Conservation (phyloP, 768 basidiomycete genomes). For the Suillus tomentosus region DNA sequence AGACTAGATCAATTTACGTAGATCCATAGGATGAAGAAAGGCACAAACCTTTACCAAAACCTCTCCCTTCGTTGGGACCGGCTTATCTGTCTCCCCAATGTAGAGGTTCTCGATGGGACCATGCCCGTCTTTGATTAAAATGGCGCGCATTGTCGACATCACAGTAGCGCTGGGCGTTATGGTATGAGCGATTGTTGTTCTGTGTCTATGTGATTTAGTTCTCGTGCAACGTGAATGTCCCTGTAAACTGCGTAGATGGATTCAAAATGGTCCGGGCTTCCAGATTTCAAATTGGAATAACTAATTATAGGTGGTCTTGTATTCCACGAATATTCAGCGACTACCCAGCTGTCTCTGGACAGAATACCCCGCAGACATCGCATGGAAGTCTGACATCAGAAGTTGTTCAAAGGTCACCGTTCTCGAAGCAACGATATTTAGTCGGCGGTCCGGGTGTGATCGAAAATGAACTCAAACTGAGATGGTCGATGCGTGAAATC, state of each 20-base stretch:
- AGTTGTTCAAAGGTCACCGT: background rate
- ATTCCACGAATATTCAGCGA: constrained; percentile 8
- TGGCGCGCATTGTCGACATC: constrained; percentile 63
- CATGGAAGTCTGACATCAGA: background rate
- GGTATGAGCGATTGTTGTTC: background rate
- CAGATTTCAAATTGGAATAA: background rate
- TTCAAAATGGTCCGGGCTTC: too few species aligned
- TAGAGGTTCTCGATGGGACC: constrained; percentile 80
- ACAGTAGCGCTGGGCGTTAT: background rate
- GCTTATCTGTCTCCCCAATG: constrained; percentile 69
- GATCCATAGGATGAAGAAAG: constrained; percentile 5
- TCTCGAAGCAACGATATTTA: background rate
- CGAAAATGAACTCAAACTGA: background rate
- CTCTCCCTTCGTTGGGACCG: constrained; percentile 55
- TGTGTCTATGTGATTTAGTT: background rate
- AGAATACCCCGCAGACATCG: constrained; percentile 4
- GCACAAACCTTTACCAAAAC: constrained; percentile 76
- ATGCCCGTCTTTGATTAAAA: constrained; percentile 74
- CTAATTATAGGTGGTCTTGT: background rate
- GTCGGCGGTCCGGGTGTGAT: background rate
- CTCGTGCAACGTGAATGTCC: background rate
- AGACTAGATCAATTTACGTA: background rate
- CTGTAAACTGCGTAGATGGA: too few species aligned
- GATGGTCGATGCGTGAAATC: background rate
- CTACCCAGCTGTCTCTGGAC: background rate